Base-by-base conservation (phyloP, 2,329 filamentous ascomycete genomes). In the Lachnellula arida region DNA sequence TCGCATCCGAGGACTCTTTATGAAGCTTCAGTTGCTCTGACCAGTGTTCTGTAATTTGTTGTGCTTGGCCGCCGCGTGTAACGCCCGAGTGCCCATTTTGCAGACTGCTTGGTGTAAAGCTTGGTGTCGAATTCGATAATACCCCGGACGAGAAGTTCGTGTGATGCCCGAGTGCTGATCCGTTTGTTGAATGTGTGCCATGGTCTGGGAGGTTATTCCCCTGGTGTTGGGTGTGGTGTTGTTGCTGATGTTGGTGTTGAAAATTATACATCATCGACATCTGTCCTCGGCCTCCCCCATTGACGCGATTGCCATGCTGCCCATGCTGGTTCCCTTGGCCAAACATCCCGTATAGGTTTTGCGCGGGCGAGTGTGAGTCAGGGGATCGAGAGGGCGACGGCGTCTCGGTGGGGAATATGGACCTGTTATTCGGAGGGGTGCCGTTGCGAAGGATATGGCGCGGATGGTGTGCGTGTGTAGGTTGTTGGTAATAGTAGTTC, bases 21-120 rank as follows among this genome's bases (percentile, higher is more conserved):
- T 86, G 87, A 67, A 92, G 76, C 60, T 88, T 85, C 62, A 96
- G 74, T 74, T 99, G 94, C 69, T 94, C 87, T 61, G 87, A 85
- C 92, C 92, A 97, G 72, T 96, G 88, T 64, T 86, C 84, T 60
- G 75, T 84, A 46, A 78, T 72, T 54, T 76, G 78, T 54, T 80
- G 80, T 25, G 73, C 72, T 60, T 82, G 81, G 3, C 74, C 76
- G 34, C 73, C 75, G 49, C 82, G 74, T 17, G 77, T 71, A 49
- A 74, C 75, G 15, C 73, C 70, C 6, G 74, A 67, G 54, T 84
- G 81, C 37, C 82, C 82, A 65, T 85, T 86, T 53, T 82, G 80
- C 34, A 85, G 71, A 57, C 71, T 75, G 60, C 70, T 77, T 9
- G 78, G 72, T 15, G 77, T 79, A 65, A 84, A 86, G 8, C 54